Conservation (phyloP, 1,284 basidiomycete species). For the Peniophora sp. region DNA sequence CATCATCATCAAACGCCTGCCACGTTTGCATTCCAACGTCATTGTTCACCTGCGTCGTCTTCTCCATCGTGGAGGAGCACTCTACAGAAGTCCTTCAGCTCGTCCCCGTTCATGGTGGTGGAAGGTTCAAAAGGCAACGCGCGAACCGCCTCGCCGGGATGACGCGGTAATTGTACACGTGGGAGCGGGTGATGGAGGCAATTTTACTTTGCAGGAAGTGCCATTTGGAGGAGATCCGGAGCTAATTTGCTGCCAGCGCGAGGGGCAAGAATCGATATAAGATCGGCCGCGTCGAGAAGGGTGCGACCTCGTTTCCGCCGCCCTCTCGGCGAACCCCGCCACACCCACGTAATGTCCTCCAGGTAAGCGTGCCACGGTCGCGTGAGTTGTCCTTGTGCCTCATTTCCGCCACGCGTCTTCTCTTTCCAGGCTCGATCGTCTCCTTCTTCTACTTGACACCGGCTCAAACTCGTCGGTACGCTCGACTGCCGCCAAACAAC, state of each 20-base stretch:
- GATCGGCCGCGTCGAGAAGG: neutral
- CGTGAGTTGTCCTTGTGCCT: constrained; percentile 10
- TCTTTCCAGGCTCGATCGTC: constrained; percentile 72
- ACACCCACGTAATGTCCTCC: constrained; percentile 53
- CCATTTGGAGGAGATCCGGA: no score
- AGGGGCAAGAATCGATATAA: neutral
- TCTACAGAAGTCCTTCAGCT: neutral
- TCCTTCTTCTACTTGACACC: constrained; percentile 85
- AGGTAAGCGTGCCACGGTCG: constrained; percentile 32
- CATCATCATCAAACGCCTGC: constrained; percentile 8
- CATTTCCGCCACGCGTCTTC: constrained; percentile 1
- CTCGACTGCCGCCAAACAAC: constrained; percentile 86
- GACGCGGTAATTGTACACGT: no score
- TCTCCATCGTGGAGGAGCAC: neutral
- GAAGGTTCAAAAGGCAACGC: no score
- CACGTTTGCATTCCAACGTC: neutral
- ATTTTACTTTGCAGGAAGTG: no score
- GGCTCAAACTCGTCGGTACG: constrained; percentile 83
- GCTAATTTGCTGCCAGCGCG: no score
- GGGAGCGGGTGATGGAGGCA: no score
- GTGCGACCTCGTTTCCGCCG: no score
- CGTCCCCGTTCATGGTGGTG: no score
- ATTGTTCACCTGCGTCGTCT: neutral
- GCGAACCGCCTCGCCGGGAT: no score
- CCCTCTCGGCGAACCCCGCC: constrained; percentile 12